A percentile compares a stretch with the other conserved stretches of the same genome.
These are phyloP conservation scores for Trichoderma endophyticum DNA, from an alignment of 2,329 filamentous ascomycete genomes.

Conservation along the genomic window DNA sequence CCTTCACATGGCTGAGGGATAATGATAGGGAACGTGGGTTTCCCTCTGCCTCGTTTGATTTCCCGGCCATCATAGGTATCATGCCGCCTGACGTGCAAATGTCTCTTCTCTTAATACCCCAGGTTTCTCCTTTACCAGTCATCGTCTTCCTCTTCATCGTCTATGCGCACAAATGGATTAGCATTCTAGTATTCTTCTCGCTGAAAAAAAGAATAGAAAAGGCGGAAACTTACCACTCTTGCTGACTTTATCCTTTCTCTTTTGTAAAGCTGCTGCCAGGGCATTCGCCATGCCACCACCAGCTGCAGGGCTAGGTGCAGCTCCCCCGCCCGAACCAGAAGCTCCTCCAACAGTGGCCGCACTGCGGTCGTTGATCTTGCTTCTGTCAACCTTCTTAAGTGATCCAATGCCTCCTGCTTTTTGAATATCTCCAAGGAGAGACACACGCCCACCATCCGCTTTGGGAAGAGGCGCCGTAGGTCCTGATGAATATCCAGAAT, in stretches of 20 bases:
- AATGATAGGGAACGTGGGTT: background rate
- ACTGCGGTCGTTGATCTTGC: constrained; percentile 69
- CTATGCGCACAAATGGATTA: constrained; percentile 38
- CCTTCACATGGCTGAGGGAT: no score
- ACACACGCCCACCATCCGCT: constrained; percentile 50
- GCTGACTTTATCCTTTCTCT: constrained; percentile 90
- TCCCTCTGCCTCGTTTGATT: background rate
- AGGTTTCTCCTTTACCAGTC: constrained; percentile 54
- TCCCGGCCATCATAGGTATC: background rate
- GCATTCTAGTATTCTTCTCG: background rate
- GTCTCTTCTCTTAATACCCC: background rate
- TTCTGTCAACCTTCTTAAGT: constrained; percentile 72
- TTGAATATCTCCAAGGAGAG: constrained; percentile 69
- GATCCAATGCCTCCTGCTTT: constrained; percentile 63
- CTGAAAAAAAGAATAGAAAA: background rate
- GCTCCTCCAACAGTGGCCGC: constrained; percentile 55
- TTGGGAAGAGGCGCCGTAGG: constrained; percentile 44
- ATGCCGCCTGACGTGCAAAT: background rate
- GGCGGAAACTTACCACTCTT: constrained; percentile 73
- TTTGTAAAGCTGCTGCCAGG: constrained; percentile 71
- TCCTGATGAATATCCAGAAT: constrained; percentile 55
- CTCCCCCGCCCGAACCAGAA: constrained; percentile 48
- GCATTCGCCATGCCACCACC: constrained; percentile 74
- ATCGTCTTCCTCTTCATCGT: constrained; percentile 74
- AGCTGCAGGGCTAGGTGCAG: constrained; percentile 51